A percentile compares a stretch with the other conserved stretches of the same genome.
Evolutionary conservation across 768 basidiomycete species (phyloP).

Genomic region (Mycena vitilis): DNA sequence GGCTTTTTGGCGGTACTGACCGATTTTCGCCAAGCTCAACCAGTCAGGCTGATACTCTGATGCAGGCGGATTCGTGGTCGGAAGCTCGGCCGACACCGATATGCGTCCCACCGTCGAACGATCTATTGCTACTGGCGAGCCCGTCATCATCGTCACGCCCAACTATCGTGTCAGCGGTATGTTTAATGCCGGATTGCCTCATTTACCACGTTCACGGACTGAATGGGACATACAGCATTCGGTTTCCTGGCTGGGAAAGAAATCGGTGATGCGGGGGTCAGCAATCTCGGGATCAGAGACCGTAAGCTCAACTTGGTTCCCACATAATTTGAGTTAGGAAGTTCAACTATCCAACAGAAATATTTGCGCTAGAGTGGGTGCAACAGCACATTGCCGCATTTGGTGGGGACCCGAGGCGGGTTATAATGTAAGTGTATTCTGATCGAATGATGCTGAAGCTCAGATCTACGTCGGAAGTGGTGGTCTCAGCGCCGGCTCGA

Average conservation of each 20-base stretch:
- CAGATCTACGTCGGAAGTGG: neutral
- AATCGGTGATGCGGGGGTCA: constrained; percentile 4
- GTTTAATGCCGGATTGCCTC: too few relatives aligned
- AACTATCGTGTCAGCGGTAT: constrained; percentile 13
- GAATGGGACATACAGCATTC: neutral
- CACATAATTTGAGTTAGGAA: neutral
- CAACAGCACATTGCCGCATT: constrained; percentile 65
- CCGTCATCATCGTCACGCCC: constrained; percentile 22
- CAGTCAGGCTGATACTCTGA: neutral
- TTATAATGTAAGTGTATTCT: constrained; percentile 50
- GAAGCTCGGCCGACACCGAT: constrained; percentile 37
- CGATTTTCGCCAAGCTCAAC: neutral
- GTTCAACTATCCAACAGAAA: constrained; percentile 38
- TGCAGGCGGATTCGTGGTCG: constrained; percentile 48
- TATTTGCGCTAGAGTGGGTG: constrained; percentile 64
- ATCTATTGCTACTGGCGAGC: constrained; percentile 44
- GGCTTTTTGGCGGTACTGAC: constrained; percentile 44
- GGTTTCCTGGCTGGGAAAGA: constrained; percentile 16
- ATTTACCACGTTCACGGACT: neutral
- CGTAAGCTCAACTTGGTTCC: neutral
- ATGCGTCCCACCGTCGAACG: constrained; percentile 45
- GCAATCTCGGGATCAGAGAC: constrained; percentile 15
- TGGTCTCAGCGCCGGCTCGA: constrained; percentile 1
- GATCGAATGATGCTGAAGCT: too few relatives aligned
- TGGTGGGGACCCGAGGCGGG: constrained; percentile 64